Base-by-base conservation (phyloP, 2,329 filamentous ascomycete species). In the Capronia epimyces region DNA sequence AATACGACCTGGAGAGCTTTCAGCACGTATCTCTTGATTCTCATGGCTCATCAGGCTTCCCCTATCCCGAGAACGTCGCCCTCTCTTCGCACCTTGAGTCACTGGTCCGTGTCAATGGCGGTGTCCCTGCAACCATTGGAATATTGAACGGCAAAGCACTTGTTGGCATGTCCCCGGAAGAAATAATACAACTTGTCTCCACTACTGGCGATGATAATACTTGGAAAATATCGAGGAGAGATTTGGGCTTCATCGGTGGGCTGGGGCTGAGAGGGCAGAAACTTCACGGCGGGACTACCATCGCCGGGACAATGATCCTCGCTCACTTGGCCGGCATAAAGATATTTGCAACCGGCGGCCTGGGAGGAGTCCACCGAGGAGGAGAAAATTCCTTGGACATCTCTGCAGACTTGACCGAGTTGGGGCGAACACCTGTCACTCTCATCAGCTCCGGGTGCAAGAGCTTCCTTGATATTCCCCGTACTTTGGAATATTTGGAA, bases 401-500 rank as follows among this genome's bases (percentile, higher is more conserved):
- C 56, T 97, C 91, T 54, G 91, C 93, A 34, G 93, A 98, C 69
- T 76, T 98, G 54, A 96, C 88, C 3, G 93, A 97, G 74, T 80
- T 98, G 44, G 90, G 93, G 13, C 80, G 89, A 51, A 96, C 90
- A 6, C 82, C 87, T 9, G 84, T 98, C 46, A 85, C 90, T 21
- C 90, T 98, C 2, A 76, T 98, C 46, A 87, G 85, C 67, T 89
- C 87, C 58, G 93, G 93, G 12, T 94, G 89, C 72, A 98, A 98
- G 72, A 93, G 91, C 56, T 97, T 98, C 68, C 76, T 98, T 31
- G 93, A 98, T 65, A 89, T 96, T 53, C 83, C 86, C 2, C 79
- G 88, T 46, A 98, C 93, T 0, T 76, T 98, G 3, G 93, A 98
- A 71, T 84, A 82, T 61, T 73, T 86, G 2, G 82, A 86, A 63